phyloP scores from a whole-genome alignment of 495 filamentous ascomycete species.

The Podospora pseudopauciseta region DNA sequence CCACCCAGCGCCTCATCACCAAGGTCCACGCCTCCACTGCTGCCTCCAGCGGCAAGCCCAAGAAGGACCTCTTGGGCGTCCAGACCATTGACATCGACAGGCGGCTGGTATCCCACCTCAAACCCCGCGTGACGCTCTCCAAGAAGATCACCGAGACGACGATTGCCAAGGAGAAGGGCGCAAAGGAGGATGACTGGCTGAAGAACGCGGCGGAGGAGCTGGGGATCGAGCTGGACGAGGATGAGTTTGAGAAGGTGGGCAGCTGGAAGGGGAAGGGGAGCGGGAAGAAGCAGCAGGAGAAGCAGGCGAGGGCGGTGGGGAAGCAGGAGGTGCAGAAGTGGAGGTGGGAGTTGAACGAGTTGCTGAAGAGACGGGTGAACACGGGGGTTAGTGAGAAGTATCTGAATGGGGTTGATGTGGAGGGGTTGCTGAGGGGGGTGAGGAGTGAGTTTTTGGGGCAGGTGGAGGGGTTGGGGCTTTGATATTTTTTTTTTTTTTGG shows the following conservation, averaged over 20 bases:
- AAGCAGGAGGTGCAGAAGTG: conserved; percentile 66
- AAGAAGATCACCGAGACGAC: conserved; percentile 79
- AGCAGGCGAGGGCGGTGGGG: conserved; percentile 60
- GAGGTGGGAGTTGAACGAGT: conserved; percentile 57
- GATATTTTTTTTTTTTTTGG: not conserved
- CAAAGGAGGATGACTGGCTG: conserved; percentile 80
- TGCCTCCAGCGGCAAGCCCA: conserved; percentile 44
- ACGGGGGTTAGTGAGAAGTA: conserved; percentile 89
- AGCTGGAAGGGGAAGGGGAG: conserved; percentile 61
- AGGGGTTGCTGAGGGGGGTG: conserved; percentile 64
- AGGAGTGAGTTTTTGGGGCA: conserved; percentile 45
- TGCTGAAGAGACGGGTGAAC: conserved; percentile 77
- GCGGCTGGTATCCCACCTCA: conserved; percentile 68
- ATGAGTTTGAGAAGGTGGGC: conserved; percentile 66
- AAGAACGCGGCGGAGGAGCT: conserved; percentile 83
- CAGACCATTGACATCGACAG: conserved; percentile 78
- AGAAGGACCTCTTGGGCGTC: conserved; percentile 53
- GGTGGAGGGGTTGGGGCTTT: conserved; percentile 40
- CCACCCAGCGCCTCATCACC: conserved; percentile 74
- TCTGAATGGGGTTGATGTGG: conserved; percentile 77
- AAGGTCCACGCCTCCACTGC: conserved; percentile 68
- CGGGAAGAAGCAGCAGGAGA: conserved; percentile 70
- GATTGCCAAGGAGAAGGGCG: conserved; percentile 82
- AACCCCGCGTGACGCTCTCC: conserved; percentile 67
- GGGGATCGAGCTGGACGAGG: conserved; percentile 88